phyloP scores from a whole-genome alignment of 2,329 filamentous ascomycete species.

The Diaporthe citrichinensis region DNA sequence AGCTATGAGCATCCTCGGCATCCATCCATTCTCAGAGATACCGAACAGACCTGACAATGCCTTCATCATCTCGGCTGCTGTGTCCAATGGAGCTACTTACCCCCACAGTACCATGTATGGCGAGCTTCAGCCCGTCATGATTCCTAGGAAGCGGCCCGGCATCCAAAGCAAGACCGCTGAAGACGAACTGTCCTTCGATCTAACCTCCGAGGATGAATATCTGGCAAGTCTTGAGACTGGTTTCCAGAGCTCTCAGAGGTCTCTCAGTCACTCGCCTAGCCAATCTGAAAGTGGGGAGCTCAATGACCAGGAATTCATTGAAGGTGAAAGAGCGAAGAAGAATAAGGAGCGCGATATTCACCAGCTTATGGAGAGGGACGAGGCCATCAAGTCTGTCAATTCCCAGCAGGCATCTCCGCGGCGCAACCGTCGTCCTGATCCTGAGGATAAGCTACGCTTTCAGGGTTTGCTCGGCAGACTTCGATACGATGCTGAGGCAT shows the following conservation, averaged over 20 bases:
- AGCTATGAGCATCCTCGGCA: slow-evolving; percentile 33
- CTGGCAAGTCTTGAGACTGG: not conserved
- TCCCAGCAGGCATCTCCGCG: not conserved
- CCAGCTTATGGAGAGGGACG: slow-evolving; percentile 26
- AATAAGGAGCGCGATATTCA: not conserved
- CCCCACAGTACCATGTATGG: not conserved
- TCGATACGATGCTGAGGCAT: not conserved
- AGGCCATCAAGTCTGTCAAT: slow-evolving; percentile 33
- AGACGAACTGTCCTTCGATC: not conserved
- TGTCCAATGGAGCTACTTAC: not conserved
- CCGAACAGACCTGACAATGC: slow-evolving; percentile 29
- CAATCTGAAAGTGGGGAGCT: not conserved
- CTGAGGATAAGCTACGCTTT: slow-evolving; percentile 38
- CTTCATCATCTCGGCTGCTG: slow-evolving; percentile 37
- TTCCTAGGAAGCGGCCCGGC: not conserved
- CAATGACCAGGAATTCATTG: not conserved
- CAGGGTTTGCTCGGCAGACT: slow-evolving; percentile 36
- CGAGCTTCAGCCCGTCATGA: not conserved
- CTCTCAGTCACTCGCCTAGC: not conserved
- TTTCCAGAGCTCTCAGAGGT: not conserved
- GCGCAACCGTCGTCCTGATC: not conserved
- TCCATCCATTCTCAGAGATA: slow-evolving; percentile 31
- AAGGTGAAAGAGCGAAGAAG: not conserved
- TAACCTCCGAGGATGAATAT: not conserved
- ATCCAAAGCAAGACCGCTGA: not conserved